These are phyloP conservation scores for Aspergillus neotritici DNA, from an alignment of 2,329 filamentous ascomycete species.

Conservation along the genomic window DNA sequence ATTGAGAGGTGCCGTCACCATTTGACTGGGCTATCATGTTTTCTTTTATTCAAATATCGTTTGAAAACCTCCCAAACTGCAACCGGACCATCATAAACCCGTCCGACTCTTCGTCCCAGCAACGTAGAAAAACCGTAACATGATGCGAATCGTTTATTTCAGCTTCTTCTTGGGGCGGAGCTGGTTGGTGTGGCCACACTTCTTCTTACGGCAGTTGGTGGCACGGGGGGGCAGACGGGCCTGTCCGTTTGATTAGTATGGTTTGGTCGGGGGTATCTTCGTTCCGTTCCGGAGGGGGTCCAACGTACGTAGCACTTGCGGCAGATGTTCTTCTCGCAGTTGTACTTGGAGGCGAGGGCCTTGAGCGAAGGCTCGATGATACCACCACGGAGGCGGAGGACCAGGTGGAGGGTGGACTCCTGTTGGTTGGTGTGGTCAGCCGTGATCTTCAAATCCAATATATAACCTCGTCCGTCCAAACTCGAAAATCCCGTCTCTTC, in stretches of 20 bases:
- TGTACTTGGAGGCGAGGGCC: conserved; percentile 98
- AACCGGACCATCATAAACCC: conserved; percentile 28
- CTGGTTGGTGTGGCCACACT: conserved; percentile 99
- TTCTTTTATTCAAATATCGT: conserved; percentile 37
- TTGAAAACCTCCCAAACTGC: conserved; percentile 31
- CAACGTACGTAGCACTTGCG: conserved; percentile 97
- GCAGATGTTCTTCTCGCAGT: conserved; percentile 99
- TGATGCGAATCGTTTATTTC: conserved; percentile 57
- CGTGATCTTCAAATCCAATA: too few species aligned
- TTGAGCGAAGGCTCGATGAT: conserved; percentile 99
- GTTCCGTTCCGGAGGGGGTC: not conserved
- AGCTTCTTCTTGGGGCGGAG: conserved; percentile 99
- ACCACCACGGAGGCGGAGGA: conserved; percentile 97
- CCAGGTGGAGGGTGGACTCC: conserved; percentile 97
- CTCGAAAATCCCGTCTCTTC: too few species aligned
- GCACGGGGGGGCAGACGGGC: conserved; percentile 91
- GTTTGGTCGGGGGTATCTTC: not conserved
- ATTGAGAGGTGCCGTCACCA: conserved; percentile 32
- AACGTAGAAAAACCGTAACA: conserved; percentile 45
- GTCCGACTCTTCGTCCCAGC: conserved; percentile 27
- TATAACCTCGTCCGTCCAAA: too few species aligned
- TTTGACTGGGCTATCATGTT: conserved; percentile 34
- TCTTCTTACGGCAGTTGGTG: conserved; percentile 99
- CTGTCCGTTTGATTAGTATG: conserved; percentile 25
- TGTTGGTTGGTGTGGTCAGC: conserved; percentile 35